Conservation (phyloP, 345 rosid genomes). For the Gossypium turneri region DNA sequence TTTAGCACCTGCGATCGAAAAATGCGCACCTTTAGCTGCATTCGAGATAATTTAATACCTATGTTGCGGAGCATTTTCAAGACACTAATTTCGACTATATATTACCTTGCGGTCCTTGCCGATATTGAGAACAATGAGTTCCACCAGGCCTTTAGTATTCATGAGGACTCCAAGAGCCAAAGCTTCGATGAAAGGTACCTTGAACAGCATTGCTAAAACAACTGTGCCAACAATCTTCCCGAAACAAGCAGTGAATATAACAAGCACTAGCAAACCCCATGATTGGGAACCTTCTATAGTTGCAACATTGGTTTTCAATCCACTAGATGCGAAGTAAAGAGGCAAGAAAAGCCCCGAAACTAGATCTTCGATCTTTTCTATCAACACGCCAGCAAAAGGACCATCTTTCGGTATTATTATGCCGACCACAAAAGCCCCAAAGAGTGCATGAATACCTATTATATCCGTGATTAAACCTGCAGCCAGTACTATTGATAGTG, state of each 20-base stretch:
- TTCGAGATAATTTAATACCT: no score
- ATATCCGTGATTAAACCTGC: slow-evolving; percentile 62
- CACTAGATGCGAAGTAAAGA: slow-evolving; percentile 73
- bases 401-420: slow-evolving; percentile 69
- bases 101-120: slow-evolving; percentile 50
- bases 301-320: slow-evolving; percentile 68
- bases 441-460: slow-evolving; percentile 75
- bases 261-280: slow-evolving; percentile 68
- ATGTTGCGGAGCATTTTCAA: background rate
- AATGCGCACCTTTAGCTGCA: slow-evolving; percentile 6
- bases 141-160: slow-evolving; percentile 61
- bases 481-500: slow-evolving; percentile 48
- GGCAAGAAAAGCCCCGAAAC: slow-evolving; percentile 74
- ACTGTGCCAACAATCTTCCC: slow-evolving; percentile 73
- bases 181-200: slow-evolving; percentile 48
- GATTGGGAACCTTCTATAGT: slow-evolving; percentile 54
- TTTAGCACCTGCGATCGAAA: slow-evolving; percentile 38
- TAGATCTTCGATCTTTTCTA: slow-evolving; percentile 76
- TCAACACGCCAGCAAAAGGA: slow-evolving; percentile 57
- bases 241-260: slow-evolving; percentile 57
- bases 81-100: slow-evolving; percentile 8
- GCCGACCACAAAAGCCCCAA: slow-evolving; percentile 77
- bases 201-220: slow-evolving; percentile 45
- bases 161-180: slow-evolving; percentile 60
- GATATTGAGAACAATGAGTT: slow-evolving; percentile 52